Base-by-base conservation (phyloP, 2,329 filamentous ascomycete species). In the Cladophialophora immunda region DNA sequence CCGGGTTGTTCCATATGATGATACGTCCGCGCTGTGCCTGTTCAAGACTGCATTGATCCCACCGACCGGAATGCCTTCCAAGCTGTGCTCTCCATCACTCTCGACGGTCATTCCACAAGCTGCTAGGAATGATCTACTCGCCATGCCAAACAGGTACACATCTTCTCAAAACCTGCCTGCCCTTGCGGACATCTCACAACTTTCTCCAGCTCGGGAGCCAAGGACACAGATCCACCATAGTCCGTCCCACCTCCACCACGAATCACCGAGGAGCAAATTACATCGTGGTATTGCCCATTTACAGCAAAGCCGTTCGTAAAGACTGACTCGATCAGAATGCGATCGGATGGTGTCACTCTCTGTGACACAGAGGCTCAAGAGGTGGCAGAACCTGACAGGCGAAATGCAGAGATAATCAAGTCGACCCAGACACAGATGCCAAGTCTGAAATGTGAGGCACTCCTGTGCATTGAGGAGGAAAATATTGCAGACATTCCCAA, bases 291-390 rank as follows among this genome's bases (percentile, higher is more conserved):
- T n/a, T n/a, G n/a, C n/a, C n/a, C n/a, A n/a, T n/a, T n/a, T n/a
- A n/a, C n/a, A n/a, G n/a, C n/a, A n/a, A n/a, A n/a, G n/a, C n/a
- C n/a, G n/a, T n/a, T n/a, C n/a, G n/a, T n/a, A n/a, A n/a, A n/a
- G n/a, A n/a, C n/a, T n/a, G n/a, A n/a, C n/a, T n/a, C 45, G 45
- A 50, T 50, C 45, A 11, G 45, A 27, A 50, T 50, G 13, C 45
- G 45, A 50, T 50, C 45, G 8, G 15, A 50, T 50, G 45, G 45
- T 17, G n/a, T 50, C 45, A 50, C 45, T n/a, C 1, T 19, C n/a
- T 50, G 45, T n/a, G 15, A 50, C 45, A 27, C n/a, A 11, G 45
- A 50, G 13, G 45, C 45, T 2, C 45, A 50, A n/a, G 45, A 50
- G 45, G 45, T 50, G 45, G 45, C 45, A 19, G 11, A 50, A 50